Evolutionary conservation across 2,329 filamentous ascomycete genomes (phyloP), one percentile per base, ranked within the genome.

Genomic region (Ceratocystis variospora): DNA sequence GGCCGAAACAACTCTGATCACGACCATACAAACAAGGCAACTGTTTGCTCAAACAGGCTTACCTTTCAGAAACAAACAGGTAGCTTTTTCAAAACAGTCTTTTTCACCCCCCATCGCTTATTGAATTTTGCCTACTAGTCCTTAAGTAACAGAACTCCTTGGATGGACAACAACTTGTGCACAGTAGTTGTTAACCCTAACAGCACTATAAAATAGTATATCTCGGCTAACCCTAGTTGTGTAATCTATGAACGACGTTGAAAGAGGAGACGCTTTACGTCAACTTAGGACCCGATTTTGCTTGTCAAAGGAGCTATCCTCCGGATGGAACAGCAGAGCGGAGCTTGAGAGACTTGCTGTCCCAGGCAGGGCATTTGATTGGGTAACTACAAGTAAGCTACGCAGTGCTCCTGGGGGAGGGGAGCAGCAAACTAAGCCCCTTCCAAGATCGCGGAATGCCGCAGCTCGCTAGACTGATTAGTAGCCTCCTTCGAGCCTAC

Each of bases 191-290:
- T 53, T 53, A 53, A 53, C 48, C 48, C 48, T 53, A 53, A 53
- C 19, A 15, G 1, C 19, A 19, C 3, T 15, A 3, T 10, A 8
- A 5, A 53, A 12, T 19, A 53, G 12, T 4, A 2, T 53, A 3
- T 10, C 3, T 6, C 3, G 8, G 10, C n/a, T 64, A 64, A 64
- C 62, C 62, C 62, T 55, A 57, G 19, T 19, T 6, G 45, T 44
- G 31, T 64, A 53, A 45, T 63, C 19, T 2, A 63, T 7, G 7
- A 28, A 33, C 25, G 64, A 62, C 59, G 64, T 66, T 55, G 28
- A 66, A 66, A 66, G 64, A 62, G 64, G 64, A 37, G 44, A 50
- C 57, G 12, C 17, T 62, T 55, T 59, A 15, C 55, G 45, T 63
- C 46, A 8, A 31, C 25, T 19, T 6, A 41, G 48, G 10, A 22